These are phyloP conservation scores for Leccinum ochraceum DNA, from an alignment of 768 basidiomycete species.

Conservation along the genomic window DNA sequence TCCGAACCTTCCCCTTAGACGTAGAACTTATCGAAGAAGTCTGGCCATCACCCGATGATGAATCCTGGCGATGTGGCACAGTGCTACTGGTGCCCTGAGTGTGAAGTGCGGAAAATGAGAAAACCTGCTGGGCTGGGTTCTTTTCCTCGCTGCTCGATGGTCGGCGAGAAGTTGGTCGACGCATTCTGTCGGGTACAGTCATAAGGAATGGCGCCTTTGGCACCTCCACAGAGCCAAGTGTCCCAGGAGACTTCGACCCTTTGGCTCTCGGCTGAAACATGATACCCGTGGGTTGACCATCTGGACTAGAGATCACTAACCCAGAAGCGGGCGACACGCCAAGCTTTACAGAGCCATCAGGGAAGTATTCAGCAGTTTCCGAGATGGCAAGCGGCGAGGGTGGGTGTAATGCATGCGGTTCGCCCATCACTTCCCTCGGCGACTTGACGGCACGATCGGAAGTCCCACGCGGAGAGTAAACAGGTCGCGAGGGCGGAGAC, in stretches of 20 bases:
- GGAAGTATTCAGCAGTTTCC: conserved; percentile 68
- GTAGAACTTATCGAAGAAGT: conserved; percentile 5
- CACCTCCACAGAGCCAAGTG: conserved; percentile 42
- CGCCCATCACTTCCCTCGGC: conserved; percentile 43
- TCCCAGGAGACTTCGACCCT: conserved; percentile 37
- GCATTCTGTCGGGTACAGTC: conserved; percentile 29
- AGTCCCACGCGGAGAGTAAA: conserved; percentile 49
- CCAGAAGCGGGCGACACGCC: conserved; percentile 82
- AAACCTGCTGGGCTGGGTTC: conserved; percentile 22
- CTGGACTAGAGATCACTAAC: conserved; percentile 87
- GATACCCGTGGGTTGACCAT: conserved; percentile 93
- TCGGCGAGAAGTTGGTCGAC: conserved; percentile 28
- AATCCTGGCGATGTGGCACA: conserved; percentile 26
- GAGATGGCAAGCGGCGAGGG: conserved; percentile 72
- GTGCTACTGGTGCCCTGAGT: conserved; percentile 14
- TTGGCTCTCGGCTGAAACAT: conserved; percentile 83
- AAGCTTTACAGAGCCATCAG: conserved; percentile 66
- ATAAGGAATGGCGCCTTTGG: conserved; percentile 42
- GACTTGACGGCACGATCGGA: conserved; percentile 67
- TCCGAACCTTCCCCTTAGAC: conserved; percentile 29
- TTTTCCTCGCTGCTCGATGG: conserved; percentile 31
- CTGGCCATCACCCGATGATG: conserved; percentile 22
- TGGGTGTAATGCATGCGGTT: conserved; percentile 44
- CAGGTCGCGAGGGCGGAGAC: conserved; percentile 46
- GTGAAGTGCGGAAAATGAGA: conserved; percentile 35